Evolutionary conservation across 768 basidiomycete species (phyloP).

Genomic region (Leccinellum albellum): DNA sequence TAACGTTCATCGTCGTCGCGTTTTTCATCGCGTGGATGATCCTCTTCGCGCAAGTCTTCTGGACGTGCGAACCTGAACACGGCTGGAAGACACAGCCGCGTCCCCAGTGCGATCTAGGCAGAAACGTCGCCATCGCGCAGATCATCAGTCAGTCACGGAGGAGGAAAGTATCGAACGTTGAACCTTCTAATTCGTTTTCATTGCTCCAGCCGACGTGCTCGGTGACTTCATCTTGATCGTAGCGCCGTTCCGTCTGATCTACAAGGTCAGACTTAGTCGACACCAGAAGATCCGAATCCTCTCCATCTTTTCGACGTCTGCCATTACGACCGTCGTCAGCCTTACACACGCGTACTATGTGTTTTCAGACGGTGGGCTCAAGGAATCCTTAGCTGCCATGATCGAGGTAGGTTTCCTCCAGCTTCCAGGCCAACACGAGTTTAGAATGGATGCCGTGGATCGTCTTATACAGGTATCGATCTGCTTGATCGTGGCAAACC

Average conservation of each 20-base stretch:
- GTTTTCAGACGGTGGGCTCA: not conserved
- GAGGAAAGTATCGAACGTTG: not conserved
- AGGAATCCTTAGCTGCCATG: not conserved
- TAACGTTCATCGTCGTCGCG: not conserved
- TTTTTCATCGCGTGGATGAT: constrained; percentile 1
- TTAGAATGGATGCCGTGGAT: not conserved
- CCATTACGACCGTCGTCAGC: constrained; percentile 1
- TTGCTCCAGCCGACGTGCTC: constrained; percentile 2
- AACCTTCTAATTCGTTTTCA: not conserved
- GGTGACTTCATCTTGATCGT: not conserved
- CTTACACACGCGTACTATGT: not conserved
- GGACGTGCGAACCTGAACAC: constrained; percentile 3
- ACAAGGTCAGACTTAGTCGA: not conserved
- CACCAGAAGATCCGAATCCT: constrained; percentile 2
- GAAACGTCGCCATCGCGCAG: not conserved
- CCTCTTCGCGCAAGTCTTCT: constrained; percentile 3
- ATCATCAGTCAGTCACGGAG: not conserved
- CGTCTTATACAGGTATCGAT: not conserved
- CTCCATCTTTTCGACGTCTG: constrained; percentile 5
- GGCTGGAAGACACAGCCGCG: constrained; percentile 1
- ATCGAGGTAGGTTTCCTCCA: not conserved
- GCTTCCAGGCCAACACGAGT: not conserved
- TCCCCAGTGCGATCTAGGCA: not conserved
- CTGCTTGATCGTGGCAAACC: constrained; percentile 1
- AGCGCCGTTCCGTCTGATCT: not conserved